A percentile compares a stretch with the other conserved stretches of the same genome.
Evolutionary conservation across 208 protist species (phyloP).

Genomic region (Leishmania turanica): DNA sequence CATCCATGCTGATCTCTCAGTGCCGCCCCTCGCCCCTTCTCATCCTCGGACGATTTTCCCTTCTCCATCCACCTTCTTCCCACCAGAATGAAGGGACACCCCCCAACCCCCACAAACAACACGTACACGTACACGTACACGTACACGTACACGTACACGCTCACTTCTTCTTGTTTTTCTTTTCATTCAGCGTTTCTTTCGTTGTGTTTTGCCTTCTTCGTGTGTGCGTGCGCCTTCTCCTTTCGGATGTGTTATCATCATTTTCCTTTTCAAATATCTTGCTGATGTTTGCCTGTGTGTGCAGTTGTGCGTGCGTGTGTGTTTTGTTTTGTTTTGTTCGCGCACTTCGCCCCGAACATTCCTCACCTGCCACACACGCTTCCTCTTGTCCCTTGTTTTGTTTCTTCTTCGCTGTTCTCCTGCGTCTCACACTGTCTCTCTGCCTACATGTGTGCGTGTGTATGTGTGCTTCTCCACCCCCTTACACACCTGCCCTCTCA

Average conservation of each 20-base stretch:
- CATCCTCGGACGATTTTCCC: not conserved
- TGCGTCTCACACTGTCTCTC: not conserved
- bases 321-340: not conserved
- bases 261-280: not conserved
- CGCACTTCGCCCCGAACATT: not conserved
- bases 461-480: not conserved
- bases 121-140: not conserved
- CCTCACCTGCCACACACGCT: not conserved
- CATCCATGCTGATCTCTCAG: not conserved
- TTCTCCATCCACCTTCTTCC: not conserved
- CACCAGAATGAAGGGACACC: too few relatives aligned
- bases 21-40: not conserved
- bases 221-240: not conserved
- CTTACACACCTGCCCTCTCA: not conserved
- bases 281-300: not conserved
- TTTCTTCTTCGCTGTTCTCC: not conserved
- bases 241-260: conserved; percentile 7
- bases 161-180: not conserved
- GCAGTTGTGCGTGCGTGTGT: conserved; percentile 13
- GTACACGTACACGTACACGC: not conserved
- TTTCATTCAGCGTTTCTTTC: not conserved
- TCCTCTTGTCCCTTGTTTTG: not conserved
- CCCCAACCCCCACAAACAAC: not conserved
- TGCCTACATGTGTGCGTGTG: not conserved
- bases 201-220: not conserved